Conservation (phyloP, 768 basidiomycete species). For the Mycena galericulata region DNA sequence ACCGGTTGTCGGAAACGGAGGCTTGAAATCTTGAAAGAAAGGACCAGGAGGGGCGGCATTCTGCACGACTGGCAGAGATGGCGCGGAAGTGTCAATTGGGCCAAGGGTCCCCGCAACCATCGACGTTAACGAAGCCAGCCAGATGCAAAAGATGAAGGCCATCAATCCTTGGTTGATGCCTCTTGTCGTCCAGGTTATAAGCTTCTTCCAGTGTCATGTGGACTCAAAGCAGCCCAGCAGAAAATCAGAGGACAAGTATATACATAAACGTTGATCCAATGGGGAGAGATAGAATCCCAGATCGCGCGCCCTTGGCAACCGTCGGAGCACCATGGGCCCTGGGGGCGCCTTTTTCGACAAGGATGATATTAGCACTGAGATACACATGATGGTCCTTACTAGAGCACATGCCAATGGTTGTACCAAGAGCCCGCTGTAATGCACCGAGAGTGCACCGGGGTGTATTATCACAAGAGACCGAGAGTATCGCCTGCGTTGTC, state of each 20-base stretch:
- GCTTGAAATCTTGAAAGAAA: slow-evolving; percentile 48
- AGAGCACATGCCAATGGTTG: too few relatives aligned
- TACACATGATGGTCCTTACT: too few relatives aligned
- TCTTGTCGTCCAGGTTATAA: slow-evolving; percentile 7
- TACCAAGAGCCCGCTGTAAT: too few relatives aligned
- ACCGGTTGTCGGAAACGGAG: slow-evolving; percentile 49
- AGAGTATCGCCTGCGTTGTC: neutral
- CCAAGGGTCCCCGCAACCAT: slow-evolving; percentile 23
- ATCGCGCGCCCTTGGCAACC: too few relatives aligned
- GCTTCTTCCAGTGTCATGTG: slow-evolving; percentile 10
- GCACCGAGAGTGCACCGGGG: too few relatives aligned
- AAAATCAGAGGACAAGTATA: neutral
- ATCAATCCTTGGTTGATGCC: slow-evolving; percentile 2
- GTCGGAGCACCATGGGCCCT: too few relatives aligned
- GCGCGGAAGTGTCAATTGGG: slow-evolving; percentile 27
- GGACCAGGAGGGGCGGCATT: slow-evolving; percentile 42
- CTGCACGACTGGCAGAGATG: slow-evolving; percentile 18
- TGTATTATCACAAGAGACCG: neutral
- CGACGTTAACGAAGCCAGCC: slow-evolving; percentile 4
- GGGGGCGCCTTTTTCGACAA: too few relatives aligned
- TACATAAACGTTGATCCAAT: neutral
- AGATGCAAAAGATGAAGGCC: slow-evolving; percentile 18
- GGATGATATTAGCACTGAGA: too few relatives aligned
- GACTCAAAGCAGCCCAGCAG: neutral
- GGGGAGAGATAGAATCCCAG: neutral